Evolutionary conservation across 768 basidiomycete genomes (phyloP).

Genomic region (Cystobasidiopsis lactophilus): DNA sequence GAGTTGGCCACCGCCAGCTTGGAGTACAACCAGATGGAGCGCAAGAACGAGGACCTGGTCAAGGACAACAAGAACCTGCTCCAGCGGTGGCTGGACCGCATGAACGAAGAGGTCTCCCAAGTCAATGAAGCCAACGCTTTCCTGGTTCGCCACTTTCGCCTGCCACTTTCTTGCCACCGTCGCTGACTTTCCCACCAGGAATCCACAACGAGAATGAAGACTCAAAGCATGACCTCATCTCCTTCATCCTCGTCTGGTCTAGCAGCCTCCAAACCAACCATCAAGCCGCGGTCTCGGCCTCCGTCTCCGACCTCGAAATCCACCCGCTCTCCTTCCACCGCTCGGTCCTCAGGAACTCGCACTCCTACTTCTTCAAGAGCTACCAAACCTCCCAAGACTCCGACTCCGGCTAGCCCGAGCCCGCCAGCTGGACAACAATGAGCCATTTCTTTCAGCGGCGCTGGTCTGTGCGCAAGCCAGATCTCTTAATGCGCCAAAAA

Average conservation of each 20-base stretch:
- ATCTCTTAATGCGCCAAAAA: neutral
- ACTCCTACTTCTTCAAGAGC: neutral
- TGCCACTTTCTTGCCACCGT: neutral
- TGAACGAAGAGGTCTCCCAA: constrained; percentile 57
- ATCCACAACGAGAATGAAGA: neutral
- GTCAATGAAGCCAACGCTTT: constrained; percentile 27
- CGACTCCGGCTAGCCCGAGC: too few relatives aligned
- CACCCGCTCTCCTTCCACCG: neutral
- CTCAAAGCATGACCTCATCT: neutral
- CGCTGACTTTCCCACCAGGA: neutral
- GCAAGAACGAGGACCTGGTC: constrained; percentile 61
- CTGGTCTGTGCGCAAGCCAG: neutral
- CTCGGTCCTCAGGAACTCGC: neutral
- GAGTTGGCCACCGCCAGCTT: constrained; percentile 80
- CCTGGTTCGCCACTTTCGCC: neutral
- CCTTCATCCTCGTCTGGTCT: neutral
- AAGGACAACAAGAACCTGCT: constrained; percentile 87
- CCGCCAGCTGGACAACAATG: too few relatives aligned
- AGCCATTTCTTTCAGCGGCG: too few relatives aligned
- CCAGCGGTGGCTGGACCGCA: constrained; percentile 89
- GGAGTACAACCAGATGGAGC: constrained; percentile 71
- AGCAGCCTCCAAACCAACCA: neutral
- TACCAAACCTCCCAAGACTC: too few relatives aligned
- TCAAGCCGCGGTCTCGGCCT: neutral
- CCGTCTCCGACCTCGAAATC: neutral